A percentile compares a stretch with the other conserved stretches of the same genome.
These are phyloP conservation scores for Rhizopus stolonifer DNA, from an alignment of 371 early-diverging fungal genomes.

Conservation along the genomic window DNA sequence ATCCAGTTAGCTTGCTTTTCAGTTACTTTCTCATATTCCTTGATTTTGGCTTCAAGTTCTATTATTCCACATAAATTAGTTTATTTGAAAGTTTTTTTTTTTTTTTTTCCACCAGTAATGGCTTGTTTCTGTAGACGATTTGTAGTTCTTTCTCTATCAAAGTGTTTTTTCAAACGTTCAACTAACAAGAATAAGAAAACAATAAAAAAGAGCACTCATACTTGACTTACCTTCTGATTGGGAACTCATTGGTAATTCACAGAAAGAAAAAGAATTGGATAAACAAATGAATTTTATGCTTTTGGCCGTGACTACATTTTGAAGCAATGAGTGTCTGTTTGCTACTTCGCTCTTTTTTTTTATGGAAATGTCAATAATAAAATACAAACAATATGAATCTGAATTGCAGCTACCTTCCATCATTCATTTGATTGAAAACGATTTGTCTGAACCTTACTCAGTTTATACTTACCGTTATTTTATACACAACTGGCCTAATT, in stretches of 20 bases:
- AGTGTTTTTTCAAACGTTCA: not conserved
- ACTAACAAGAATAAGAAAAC: not conserved
- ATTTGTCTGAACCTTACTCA: slow-evolving; percentile 94
- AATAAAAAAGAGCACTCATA: too few relatives aligned
- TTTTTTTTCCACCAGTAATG: not conserved
- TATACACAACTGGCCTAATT: slow-evolving; percentile 84
- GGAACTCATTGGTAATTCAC: not conserved
- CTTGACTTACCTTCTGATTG: not conserved
- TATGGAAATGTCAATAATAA: slow-evolving; percentile 19
- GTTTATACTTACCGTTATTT: slow-evolving; percentile 98
- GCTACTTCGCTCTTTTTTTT: not conserved
- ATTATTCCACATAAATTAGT: not conserved
- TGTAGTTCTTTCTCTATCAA: slow-evolving; percentile 1
- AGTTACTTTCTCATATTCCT: not conserved
- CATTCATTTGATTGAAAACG: slow-evolving; percentile 80
- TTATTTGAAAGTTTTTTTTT: not conserved
- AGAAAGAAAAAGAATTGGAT: not conserved
- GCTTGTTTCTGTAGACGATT: not conserved
- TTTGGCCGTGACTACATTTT: not conserved
- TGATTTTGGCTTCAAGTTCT: not conserved
- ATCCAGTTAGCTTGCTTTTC: not conserved
- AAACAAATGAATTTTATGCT: not conserved
- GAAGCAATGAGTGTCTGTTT: not conserved
- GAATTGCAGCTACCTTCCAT: slow-evolving; percentile 76
- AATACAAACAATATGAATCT: slow-evolving; percentile 59